Evolutionary conservation across 495 filamentous ascomycete genomes (phyloP).

Genomic region (Hypomontagnella submonticulosa): DNA sequence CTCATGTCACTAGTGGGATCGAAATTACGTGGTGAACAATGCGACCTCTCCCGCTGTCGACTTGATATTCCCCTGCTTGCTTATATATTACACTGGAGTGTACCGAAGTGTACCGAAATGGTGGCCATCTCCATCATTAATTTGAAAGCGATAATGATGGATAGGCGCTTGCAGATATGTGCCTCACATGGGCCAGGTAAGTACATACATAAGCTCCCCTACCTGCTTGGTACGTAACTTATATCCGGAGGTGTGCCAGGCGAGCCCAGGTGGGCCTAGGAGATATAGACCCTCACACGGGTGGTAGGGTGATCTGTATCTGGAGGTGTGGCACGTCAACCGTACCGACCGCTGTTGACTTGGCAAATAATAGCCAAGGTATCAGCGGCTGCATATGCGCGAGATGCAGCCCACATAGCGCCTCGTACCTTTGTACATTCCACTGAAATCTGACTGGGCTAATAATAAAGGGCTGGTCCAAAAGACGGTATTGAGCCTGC

Average conservation of each 20-base stretch:
- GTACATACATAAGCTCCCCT: constrained; percentile 14
- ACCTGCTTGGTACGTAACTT: constrained; percentile 41
- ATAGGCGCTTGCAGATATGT: constrained; percentile 15
- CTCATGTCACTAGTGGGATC: neutral
- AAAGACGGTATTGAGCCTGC: constrained; percentile 37
- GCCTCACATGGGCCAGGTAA: constrained; percentile 11
- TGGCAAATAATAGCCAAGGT: constrained; percentile 44
- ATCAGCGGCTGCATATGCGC: constrained; percentile 52
- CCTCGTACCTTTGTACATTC: constrained; percentile 42
- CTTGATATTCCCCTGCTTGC: constrained; percentile 4
- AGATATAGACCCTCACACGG: constrained; percentile 39
- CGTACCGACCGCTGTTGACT: constrained; percentile 35
- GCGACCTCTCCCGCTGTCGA: too few relatives aligned
- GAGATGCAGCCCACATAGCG: constrained; percentile 51
- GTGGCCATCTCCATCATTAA: constrained; percentile 17
- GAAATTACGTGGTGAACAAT: constrained; percentile 1
- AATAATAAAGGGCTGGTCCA: constrained; percentile 41
- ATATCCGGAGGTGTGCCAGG: constrained; percentile 38
- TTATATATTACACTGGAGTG: neutral
- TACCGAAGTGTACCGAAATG: constrained; percentile 4
- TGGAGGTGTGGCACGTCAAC: constrained; percentile 44
- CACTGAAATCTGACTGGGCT: constrained; percentile 37
- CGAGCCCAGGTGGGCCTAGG: constrained; percentile 31
- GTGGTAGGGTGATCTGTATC: constrained; percentile 47
- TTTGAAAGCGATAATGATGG: constrained; percentile 20